Percentiles rank a stretch among this genome's conserved stretches.
Evolutionary conservation across 306 rosid species (phyloP).

Genomic region (Inga oerstediana): DNA sequence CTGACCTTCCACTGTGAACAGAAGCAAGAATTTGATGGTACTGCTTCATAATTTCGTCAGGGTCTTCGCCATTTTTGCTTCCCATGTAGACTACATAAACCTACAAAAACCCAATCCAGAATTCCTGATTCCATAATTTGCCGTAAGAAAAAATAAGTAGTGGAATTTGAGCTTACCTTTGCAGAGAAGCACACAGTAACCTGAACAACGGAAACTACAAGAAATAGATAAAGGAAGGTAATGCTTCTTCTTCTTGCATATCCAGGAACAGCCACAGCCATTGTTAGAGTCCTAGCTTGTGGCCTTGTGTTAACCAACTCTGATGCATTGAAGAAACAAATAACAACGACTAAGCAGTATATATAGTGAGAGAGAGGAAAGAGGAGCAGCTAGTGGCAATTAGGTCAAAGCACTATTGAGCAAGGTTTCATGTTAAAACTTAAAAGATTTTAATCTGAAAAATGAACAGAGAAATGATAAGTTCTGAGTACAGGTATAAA

Average conservation of each 20-base stretch:
- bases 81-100: conserved; percentile 89
- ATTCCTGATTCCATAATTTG: conserved; percentile 10
- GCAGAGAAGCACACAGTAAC: conserved; percentile 52
- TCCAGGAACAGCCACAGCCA: conserved; percentile 52
- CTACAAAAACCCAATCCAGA: conserved; percentile 42
- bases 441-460: too few species aligned
- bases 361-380: neutral
- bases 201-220: conserved; percentile 44
- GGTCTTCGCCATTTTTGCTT: conserved; percentile 68
- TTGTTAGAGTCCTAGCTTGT: conserved; percentile 32
- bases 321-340: neutral
- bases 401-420: neutral
- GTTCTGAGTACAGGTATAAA: too few species aligned
- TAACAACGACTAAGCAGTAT: conserved; percentile 16
- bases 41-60: conserved; percentile 53
- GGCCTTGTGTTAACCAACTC: neutral
- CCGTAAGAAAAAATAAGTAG: neutral
- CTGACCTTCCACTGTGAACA: conserved; percentile 75
- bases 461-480: neutral
- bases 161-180: conserved; percentile 48
- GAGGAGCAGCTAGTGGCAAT: neutral
- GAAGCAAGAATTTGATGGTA: conserved; percentile 73
- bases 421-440: too few species aligned
- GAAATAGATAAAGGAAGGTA: conserved; percentile 39
- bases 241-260: conserved; percentile 32